phyloP scores from a whole-genome alignment of 306 rosid genomes.

The Medicago lupulina region DNA sequence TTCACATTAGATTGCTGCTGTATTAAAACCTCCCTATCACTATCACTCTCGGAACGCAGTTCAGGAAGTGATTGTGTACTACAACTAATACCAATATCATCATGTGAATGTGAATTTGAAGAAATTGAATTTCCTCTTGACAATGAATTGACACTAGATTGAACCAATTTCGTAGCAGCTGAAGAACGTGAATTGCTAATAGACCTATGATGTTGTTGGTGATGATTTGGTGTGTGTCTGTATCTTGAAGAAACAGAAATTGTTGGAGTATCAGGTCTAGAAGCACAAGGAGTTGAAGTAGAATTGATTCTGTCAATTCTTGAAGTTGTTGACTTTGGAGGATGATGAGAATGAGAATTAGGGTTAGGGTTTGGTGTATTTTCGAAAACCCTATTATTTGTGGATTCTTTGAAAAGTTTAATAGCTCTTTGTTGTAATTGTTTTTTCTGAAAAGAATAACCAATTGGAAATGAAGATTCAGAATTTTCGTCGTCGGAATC shows the following conservation, averaged over 20 bases:
- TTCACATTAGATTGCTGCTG: slow-evolving; percentile 47
- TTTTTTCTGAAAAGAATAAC: slow-evolving; percentile 50
- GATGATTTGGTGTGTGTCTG: slow-evolving; percentile 43
- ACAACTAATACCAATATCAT: slow-evolving; percentile 45
- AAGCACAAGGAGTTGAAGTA: slow-evolving; percentile 42
- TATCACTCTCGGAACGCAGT: slow-evolving; percentile 52
- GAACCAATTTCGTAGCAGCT: slow-evolving; percentile 68
- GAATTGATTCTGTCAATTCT: slow-evolving; percentile 43
- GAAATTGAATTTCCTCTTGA: slow-evolving; percentile 35
- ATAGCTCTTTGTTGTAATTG: slow-evolving; percentile 64
- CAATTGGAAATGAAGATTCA: slow-evolving; percentile 55
- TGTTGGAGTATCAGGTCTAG: slow-evolving; percentile 75
- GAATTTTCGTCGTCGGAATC: slow-evolving; percentile 59
- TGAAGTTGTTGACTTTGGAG: slow-evolving; percentile 54
- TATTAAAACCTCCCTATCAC: not conserved
- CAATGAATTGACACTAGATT: slow-evolving; percentile 57
- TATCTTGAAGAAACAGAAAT: slow-evolving; percentile 59
- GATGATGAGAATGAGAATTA: slow-evolving; percentile 17
- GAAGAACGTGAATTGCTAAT: slow-evolving; percentile 44
- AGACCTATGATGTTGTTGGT: slow-evolving; percentile 16
- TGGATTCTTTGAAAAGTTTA: slow-evolving; percentile 53
- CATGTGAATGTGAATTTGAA: slow-evolving; percentile 28
- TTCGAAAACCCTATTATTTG: slow-evolving; percentile 29
- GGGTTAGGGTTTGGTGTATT: slow-evolving; percentile 32
- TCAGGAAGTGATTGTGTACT: slow-evolving; percentile 69